These are phyloP conservation scores for Globisporangium acanthophoron DNA, from an alignment of 352 stramenopile species.

Conservation along the genomic window DNA sequence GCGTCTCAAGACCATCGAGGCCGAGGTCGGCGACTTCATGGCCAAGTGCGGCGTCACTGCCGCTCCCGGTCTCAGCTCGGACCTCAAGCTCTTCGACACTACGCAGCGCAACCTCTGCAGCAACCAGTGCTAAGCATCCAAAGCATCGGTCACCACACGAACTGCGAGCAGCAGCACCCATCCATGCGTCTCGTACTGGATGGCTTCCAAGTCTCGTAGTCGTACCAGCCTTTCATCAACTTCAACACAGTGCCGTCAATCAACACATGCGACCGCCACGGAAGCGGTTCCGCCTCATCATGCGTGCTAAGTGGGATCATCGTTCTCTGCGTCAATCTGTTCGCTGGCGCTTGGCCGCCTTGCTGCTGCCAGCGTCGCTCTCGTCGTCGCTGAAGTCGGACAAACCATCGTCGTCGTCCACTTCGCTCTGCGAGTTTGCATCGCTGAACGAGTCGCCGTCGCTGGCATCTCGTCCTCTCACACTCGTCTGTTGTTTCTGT, in stretches of 20 bases:
- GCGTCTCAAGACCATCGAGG: constrained; percentile 31
- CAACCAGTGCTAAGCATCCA: constrained; percentile 2
- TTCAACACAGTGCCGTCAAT: neutral
- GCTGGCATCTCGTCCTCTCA: neutral
- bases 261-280: neutral
- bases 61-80: constrained; percentile 24
- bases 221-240: neutral
- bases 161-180: no score
- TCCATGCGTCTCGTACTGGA: no score
- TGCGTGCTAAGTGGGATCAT: neutral
- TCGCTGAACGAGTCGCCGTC: neutral
- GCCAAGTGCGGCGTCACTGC: constrained; percentile 28
- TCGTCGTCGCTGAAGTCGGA: constrained; percentile 14
- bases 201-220: neutral
- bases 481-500: neutral
- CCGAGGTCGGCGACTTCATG: constrained; percentile 39
- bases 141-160: constrained; percentile 6
- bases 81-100: constrained; percentile 39
- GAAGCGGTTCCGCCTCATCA: neutral
- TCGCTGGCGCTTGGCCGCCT: constrained; percentile 2
- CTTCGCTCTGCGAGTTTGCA: neutral
- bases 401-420: constrained; percentile 6
- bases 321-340: neutral
- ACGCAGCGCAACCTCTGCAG: constrained; percentile 36
- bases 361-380: neutral